Evolutionary conservation across 75 land plant species (phyloP).

Genomic region (Pseudotsuga menziesii): DNA sequence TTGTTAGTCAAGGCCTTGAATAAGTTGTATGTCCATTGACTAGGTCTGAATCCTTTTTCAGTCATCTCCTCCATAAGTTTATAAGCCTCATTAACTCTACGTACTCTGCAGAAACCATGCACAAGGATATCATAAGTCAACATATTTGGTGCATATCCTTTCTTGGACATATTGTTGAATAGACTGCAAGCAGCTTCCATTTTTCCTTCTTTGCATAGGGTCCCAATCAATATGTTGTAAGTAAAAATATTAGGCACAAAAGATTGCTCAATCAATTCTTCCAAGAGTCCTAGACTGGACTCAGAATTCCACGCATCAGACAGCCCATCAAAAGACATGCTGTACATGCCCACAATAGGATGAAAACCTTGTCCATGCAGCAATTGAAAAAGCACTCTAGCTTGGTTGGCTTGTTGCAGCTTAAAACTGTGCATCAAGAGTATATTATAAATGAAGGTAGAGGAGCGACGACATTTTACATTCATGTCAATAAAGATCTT

Average conservation of each 20-base stretch:
- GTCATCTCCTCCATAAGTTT: conserved; percentile 23
- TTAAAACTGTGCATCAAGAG: conserved; percentile 35
- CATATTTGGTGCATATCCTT: conserved; percentile 46
- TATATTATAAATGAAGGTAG: conserved; percentile 44
- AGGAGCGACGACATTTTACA: conserved; percentile 19
- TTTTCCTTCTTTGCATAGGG: conserved; percentile 15
- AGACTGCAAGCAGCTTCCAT: conserved; percentile 36
- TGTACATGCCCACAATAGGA: conserved; percentile 10
- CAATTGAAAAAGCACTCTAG: conserved; percentile 24
- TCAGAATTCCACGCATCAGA: conserved; percentile 17
- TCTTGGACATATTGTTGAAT: conserved; percentile 29
- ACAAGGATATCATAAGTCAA: conserved; percentile 47
- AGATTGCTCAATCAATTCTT: conserved; percentile 25
- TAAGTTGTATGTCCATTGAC: conserved; percentile 7
- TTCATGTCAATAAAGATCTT: conserved; percentile 27
- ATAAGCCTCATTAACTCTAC: conserved; percentile 31
- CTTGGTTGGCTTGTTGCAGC: conserved; percentile 12
- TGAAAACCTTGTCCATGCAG: neutral
- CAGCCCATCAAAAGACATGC: conserved; percentile 29
- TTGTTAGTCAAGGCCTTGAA: neutral
- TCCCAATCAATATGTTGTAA: conserved; percentile 46
- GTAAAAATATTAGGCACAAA: conserved; percentile 39
- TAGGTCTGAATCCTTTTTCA: conserved; percentile 24
- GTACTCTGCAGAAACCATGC: conserved; percentile 30
- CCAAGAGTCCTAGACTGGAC: conserved; percentile 19